phyloP scores from a whole-genome alignment of 164 flowering plant genomes.

The Tetrastigma voinierianum region DNA sequence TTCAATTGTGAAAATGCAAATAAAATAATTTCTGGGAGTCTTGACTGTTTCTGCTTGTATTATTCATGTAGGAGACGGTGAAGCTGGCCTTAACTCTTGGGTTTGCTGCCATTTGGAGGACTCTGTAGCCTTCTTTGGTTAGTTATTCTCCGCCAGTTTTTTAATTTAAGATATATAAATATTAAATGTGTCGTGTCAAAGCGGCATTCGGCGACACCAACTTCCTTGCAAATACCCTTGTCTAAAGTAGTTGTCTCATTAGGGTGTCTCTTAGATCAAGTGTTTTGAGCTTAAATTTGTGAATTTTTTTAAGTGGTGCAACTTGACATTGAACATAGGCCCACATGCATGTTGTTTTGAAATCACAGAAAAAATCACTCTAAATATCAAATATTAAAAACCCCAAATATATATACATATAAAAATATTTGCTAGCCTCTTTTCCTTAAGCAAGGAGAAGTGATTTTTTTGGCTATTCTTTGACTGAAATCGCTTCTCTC shows the following conservation, averaged over 20 bases:
- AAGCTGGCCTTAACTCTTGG: conserved; percentile 7
- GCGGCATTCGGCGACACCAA: neutral
- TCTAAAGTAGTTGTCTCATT: conserved; percentile 1
- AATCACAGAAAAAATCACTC: too few relatives aligned
- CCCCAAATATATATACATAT: too few relatives aligned
- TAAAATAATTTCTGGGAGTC: conserved; percentile 19
- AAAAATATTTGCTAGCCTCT: too few relatives aligned
- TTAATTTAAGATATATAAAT: neutral
- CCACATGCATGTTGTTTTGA: too few relatives aligned
- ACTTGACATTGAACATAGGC: neutral
- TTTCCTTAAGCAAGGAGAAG: too few relatives aligned
- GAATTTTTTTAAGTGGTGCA: neutral
- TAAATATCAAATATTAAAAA: too few relatives aligned
- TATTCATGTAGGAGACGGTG: conserved; percentile 17
- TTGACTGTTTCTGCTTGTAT: conserved; percentile 44
- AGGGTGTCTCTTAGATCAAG: neutral
- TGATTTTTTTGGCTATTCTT: too few relatives aligned
- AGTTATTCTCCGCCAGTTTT: conserved; percentile 16
- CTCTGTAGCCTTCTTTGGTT: conserved; percentile 15
- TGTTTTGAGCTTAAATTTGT: neutral
- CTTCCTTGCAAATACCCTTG: neutral
- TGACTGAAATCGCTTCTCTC: too few relatives aligned
- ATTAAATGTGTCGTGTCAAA: conserved; percentile 14
- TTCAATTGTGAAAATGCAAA: conserved; percentile 2
- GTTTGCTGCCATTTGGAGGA: conserved; percentile 57